Evolutionary conservation across 805 yeast genomes (phyloP).

Genomic region (Wickerhamomyces chaumierensis): DNA sequence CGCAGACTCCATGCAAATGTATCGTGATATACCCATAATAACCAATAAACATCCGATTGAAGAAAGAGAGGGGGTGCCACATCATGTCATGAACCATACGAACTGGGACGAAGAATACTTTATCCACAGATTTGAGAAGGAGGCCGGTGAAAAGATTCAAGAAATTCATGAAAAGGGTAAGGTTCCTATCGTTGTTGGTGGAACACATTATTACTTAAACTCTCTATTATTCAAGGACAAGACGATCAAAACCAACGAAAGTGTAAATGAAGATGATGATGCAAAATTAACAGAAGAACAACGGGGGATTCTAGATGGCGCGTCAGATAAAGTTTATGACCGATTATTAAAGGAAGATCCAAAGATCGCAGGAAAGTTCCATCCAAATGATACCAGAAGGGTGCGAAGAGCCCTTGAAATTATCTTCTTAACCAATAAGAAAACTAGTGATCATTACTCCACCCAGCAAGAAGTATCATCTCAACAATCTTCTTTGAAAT

Average conservation of each 20-base stretch:
- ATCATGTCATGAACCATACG: constrained; percentile 82
- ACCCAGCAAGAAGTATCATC: constrained; percentile 38
- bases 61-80: constrained; percentile 67
- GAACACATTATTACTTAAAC: constrained; percentile 90
- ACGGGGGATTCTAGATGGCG: constrained; percentile 39
- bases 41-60: constrained; percentile 85
- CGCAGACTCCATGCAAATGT: constrained; percentile 97
- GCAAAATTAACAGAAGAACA: constrained; percentile 22
- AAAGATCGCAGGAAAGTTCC: constrained; percentile 64
- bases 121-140: constrained; percentile 66
- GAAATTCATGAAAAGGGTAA: constrained; percentile 60
- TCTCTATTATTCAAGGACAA: constrained; percentile 62
- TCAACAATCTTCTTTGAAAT: constrained; percentile 39
- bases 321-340: constrained; percentile 37
- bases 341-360: constrained; percentile 54
- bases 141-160: constrained; percentile 50
- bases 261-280: constrained; percentile 1
- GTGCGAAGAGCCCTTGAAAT: constrained; percentile 76
- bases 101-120: constrained; percentile 73
- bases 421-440: constrained; percentile 50
- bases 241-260: constrained; percentile 32
- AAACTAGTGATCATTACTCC: constrained; percentile 60
- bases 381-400: constrained; percentile 81
- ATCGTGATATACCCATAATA: constrained; percentile 57
- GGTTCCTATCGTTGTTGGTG: constrained; percentile 85